A percentile compares a stretch with the other conserved stretches of the same genome.
Evolutionary conservation across 495 filamentous ascomycete species (phyloP).

Genomic region (Penicillium crystallinum): DNA sequence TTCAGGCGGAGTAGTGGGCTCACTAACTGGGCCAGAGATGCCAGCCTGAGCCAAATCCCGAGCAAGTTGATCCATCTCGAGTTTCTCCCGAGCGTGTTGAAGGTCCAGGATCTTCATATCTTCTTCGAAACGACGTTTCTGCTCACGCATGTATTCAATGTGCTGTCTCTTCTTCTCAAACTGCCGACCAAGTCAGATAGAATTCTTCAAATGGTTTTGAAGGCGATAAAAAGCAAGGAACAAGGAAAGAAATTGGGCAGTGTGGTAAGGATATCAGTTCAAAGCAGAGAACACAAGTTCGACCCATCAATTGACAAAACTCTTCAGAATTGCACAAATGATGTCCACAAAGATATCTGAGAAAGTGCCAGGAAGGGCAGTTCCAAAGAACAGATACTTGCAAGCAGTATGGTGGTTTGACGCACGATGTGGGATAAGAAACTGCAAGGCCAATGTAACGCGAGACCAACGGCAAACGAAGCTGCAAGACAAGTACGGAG

Average conservation of each 20-base stretch:
- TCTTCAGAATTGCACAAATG: not conserved
- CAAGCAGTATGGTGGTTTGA: not conserved
- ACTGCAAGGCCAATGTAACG: not conserved
- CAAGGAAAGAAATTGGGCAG: not conserved
- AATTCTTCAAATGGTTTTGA: not conserved
- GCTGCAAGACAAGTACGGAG: not conserved
- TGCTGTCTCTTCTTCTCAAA: slow-evolving; percentile 89
- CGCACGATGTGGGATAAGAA: not conserved
- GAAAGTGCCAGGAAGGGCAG: not conserved
- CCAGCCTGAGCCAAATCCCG: slow-evolving; percentile 63
- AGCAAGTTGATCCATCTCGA: slow-evolving; percentile 75
- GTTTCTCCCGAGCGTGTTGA: slow-evolving; percentile 72
- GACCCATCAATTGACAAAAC: not conserved
- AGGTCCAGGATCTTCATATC: slow-evolving; percentile 83
- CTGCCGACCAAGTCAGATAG: slow-evolving; percentile 44
- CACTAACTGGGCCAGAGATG: slow-evolving; percentile 71
- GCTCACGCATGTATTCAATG: slow-evolving; percentile 78
- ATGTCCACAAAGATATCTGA: no score
- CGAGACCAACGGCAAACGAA: not conserved
- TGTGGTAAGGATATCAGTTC: not conserved
- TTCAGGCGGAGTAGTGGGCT: slow-evolving; percentile 96
- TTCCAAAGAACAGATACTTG: not conserved
- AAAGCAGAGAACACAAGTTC: not conserved
- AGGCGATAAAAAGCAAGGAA: not conserved
- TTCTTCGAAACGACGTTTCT: slow-evolving; percentile 77